Evolutionary conservation across 768 basidiomycete genomes (phyloP).

Genomic region (Pleurotus salmoneostramineus): DNA sequence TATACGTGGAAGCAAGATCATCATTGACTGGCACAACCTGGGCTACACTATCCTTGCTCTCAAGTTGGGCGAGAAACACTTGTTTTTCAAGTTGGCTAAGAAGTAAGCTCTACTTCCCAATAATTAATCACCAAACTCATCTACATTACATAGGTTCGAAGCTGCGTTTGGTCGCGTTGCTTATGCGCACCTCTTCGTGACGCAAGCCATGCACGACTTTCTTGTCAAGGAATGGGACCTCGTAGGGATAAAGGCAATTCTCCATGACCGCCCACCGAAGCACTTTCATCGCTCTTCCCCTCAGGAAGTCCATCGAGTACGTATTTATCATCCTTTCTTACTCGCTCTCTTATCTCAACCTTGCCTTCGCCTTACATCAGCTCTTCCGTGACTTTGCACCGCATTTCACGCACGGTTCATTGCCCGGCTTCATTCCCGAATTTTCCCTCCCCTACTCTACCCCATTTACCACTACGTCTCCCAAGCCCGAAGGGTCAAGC

Average conservation of each 20-base stretch:
- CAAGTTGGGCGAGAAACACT: conserved; percentile 64
- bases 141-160: too few relatives aligned
- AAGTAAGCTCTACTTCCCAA: conserved; percentile 40
- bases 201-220: conserved; percentile 75
- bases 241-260: conserved; percentile 75
- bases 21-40: conserved; percentile 99
- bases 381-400: conserved; percentile 1
- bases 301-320: conserved; percentile 74
- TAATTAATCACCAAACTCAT: conserved; percentile 1
- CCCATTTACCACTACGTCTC: conserved; percentile 49
- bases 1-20: conserved; percentile 74
- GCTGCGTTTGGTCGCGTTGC: conserved; percentile 72
- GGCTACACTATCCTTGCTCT: conserved; percentile 91
- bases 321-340: conserved; percentile 8
- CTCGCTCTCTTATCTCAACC: neutral
- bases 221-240: conserved; percentile 73
- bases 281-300: conserved; percentile 73
- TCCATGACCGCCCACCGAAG: conserved; percentile 88
- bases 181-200: conserved; percentile 92
- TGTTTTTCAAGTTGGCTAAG: conserved; percentile 70
- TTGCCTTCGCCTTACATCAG: neutral
- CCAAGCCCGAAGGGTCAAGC: conserved; percentile 11
- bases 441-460: conserved; percentile 53
- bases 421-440: conserved; percentile 46
- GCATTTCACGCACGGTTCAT: conserved; percentile 11